Evolutionary conservation across 331 rosid genomes (phyloP).

Genomic region (Cydonia oblonga): DNA sequence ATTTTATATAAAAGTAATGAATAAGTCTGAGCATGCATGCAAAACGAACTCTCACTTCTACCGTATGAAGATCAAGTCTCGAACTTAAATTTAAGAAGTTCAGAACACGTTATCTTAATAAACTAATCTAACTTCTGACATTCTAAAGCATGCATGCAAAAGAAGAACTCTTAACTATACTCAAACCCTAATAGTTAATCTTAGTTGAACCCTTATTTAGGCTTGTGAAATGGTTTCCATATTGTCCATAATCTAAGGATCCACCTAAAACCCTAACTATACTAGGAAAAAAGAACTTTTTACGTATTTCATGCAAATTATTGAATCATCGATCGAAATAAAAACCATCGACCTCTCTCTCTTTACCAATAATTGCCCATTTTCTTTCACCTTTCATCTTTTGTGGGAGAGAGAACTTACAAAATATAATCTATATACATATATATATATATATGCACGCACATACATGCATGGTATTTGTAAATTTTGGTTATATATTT

Average conservation of each 20-base stretch:
- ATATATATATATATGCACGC: too few species aligned
- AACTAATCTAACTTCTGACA: neutral
- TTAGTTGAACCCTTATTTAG: neutral
- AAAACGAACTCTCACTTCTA: neutral
- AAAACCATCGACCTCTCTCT: neutral
- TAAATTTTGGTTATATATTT: neutral
- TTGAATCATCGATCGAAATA: neutral
- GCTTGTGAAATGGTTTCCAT: neutral
- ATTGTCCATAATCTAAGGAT: neutral
- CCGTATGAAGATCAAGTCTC: neutral
- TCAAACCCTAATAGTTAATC: neutral
- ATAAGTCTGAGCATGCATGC: neutral
- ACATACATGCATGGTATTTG: neutral
- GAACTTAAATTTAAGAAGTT: too few species aligned
- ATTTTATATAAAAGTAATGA: neutral
- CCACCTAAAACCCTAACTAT: conserved; percentile 1
- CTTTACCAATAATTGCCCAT: conserved; percentile 19
- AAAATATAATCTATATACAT: too few species aligned
- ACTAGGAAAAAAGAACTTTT: neutral
- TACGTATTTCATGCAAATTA: neutral
- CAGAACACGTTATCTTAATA: rapidly evolving
- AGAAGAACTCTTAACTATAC: too few species aligned
- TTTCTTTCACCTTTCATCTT: neutral
- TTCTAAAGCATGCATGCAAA: neutral
- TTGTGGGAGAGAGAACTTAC: neutral